Base-by-base conservation (phyloP, 2,329 filamentous ascomycete species). In the Zasmidium angulare region DNA sequence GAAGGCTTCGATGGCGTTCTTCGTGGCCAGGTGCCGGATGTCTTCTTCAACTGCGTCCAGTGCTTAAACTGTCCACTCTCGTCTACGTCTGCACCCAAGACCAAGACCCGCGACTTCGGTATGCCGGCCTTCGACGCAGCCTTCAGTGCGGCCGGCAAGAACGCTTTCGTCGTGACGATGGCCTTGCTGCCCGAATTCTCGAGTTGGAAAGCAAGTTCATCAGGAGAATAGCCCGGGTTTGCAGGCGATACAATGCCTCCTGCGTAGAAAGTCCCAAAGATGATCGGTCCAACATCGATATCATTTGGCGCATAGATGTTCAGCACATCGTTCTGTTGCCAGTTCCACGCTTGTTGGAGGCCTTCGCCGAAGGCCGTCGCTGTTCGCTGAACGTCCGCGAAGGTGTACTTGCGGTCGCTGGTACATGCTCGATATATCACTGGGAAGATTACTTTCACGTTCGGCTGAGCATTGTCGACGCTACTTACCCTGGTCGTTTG, bases 161-260 rank as follows among this genome's bases (percentile, higher is more conserved):
- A 83, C 0, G 85, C 77, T 29, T 82, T 74, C 68, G 95, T 90
- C 0, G 93, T 96, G 23, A 89, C 83, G 7, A 97, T 74, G 0
- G 83, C 90, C 69, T 86, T 90, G 29, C 91, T 90, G 0, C 85
- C 83, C 0, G 88, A 88, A 74, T 96, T 90, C 68, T 86, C 86
- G 61, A 98, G 82, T 77, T 97, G 93, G 69, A 90, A 92, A 3
- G 89, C 86, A 31, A 97, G 82, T 76, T 98, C 93, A 10, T 91
- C 86, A 12, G 84, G 84, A 0, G 90, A 96, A 76, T 96, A 96
- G 2, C 87, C 86, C 20, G 93, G 92, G 71, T 97, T 97, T 2
- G 91, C 92, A 0, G 93, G 91, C n/a, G 88, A 91, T 11, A 91
- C 78, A 53, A 91, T 79, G 26, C 90, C 92, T 49, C 92, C 93